Percentiles rank a stretch among this genome's conserved stretches.
Evolutionary conservation across 768 basidiomycete genomes (phyloP).

Genomic region (Podaxis rugospora): DNA sequence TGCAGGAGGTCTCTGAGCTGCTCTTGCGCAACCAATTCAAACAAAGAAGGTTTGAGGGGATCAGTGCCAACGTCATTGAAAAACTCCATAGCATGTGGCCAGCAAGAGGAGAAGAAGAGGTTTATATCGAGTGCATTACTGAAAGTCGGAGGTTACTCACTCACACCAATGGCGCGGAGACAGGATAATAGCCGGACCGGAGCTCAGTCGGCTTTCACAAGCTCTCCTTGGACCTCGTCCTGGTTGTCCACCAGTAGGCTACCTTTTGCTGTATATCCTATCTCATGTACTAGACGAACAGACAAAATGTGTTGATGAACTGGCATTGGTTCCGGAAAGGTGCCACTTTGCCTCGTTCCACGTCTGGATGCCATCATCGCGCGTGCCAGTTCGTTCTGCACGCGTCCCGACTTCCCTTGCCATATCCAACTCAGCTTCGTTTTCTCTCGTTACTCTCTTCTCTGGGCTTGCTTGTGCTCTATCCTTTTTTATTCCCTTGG

Average conservation of each 20-base stretch:
- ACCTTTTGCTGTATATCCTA: background rate
- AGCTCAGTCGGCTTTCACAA: conserved; percentile 9
- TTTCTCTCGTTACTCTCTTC: background rate
- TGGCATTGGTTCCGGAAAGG: background rate
- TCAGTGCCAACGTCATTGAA: conserved; percentile 74
- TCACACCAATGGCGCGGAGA: background rate
- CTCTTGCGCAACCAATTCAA: conserved; percentile 91
- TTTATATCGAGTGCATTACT: conserved; percentile 1
- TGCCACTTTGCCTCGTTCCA: conserved; percentile 3
- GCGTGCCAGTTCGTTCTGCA: background rate
- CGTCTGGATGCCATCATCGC: background rate
- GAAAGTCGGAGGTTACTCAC: background rate
- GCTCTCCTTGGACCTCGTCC: background rate
- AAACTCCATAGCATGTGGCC: conserved; percentile 59
- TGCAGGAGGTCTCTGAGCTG: conserved; percentile 90
- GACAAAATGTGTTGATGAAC: background rate
- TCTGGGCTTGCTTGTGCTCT: background rate
- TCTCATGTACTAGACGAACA: background rate
- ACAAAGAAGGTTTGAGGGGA: conserved; percentile 75
- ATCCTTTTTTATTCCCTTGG: background rate
- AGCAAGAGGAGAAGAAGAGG: background rate
- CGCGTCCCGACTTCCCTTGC: background rate
- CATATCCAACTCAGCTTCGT: background rate
- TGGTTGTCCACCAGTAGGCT: background rate
- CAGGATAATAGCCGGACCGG: conserved; percentile 8